Evolutionary conservation across 768 basidiomycete species (phyloP).

Genomic region (Sistotremastrum niveocremeum): DNA sequence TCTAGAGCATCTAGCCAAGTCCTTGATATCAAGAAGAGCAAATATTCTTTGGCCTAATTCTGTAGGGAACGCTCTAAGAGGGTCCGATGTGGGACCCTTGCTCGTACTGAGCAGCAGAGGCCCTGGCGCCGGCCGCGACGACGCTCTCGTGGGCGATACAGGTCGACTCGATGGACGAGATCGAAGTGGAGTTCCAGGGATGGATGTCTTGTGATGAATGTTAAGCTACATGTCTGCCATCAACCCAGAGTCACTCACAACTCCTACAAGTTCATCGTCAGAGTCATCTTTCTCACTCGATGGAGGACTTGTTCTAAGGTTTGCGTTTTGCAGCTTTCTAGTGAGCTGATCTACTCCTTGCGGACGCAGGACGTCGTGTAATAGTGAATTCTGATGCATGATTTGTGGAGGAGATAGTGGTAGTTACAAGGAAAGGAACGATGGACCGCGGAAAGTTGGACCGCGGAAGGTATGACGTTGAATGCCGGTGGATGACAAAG

Average conservation of each 20-base stretch:
- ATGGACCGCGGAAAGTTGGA: too few species aligned
- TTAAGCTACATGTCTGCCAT: background rate
- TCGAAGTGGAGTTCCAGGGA: conserved; percentile 4
- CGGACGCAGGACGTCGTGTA: conserved; percentile 13
- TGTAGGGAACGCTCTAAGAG: conserved; percentile 61
- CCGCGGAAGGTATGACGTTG: too few species aligned
- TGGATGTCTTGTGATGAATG: conserved; percentile 3
- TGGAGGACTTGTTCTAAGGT: conserved; percentile 1
- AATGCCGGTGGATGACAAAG: too few species aligned
- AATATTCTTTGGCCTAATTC: conserved; percentile 75
- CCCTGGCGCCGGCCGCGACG: conserved; percentile 35
- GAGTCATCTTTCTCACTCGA: conserved; percentile 7
- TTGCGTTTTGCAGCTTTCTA: conserved; percentile 8
- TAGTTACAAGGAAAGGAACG: too few species aligned
- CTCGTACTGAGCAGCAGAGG: conserved; percentile 26
- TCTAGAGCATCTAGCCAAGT: conserved; percentile 64
- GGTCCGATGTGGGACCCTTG: conserved; percentile 29
- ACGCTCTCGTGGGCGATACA: conserved; percentile 29
- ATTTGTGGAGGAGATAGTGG: conserved; percentile 23
- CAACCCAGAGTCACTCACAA: conserved; percentile 7
- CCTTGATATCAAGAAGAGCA: conserved; percentile 38
- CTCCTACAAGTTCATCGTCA: conserved; percentile 13
- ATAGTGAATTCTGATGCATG: conserved; percentile 24
- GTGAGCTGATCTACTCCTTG: conserved; percentile 8
- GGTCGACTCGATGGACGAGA: conserved; percentile 34